phyloP scores from a whole-genome alignment of 2,329 filamentous ascomycete genomes.

The Furcasterigmium furcatum region DNA sequence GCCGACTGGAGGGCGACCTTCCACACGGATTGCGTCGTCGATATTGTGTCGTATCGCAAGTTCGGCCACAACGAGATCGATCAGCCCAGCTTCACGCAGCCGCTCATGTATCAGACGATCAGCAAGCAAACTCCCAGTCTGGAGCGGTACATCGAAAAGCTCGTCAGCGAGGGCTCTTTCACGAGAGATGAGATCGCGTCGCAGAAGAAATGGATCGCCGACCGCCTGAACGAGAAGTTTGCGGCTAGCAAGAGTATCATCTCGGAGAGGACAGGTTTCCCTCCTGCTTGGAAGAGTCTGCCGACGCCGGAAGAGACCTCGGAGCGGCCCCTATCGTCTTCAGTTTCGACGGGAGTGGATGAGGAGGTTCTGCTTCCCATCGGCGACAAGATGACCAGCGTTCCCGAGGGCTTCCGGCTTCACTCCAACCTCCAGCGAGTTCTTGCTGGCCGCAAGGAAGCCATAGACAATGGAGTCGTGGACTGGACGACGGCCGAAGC shows the following conservation, averaged over 20 bases:
- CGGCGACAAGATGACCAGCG: conserved; percentile 71
- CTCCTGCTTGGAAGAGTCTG: conserved; percentile 98
- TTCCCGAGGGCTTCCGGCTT: conserved; percentile 80
- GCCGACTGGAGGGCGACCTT: conserved; percentile 98
- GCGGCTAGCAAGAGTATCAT: conserved; percentile 92
- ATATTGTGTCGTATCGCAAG: conserved; percentile 98
- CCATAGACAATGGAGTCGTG: conserved; percentile 84
- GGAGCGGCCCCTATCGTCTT: conserved; percentile 79
- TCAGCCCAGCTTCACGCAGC: conserved; percentile 99
- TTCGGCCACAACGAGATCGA: conserved; percentile 99
- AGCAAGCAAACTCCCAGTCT: conserved; percentile 77
- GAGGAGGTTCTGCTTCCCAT: conserved; percentile 72
- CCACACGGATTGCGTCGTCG: conserved; percentile 96
- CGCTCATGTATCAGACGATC: conserved; percentile 98
- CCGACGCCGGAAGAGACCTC: conserved; percentile 97
- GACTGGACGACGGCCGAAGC: conserved; percentile 98
- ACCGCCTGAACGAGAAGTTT: conserved; percentile 97
- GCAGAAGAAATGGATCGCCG: conserved; percentile 99
- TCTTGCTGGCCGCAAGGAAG: conserved; percentile 81
- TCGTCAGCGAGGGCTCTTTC: conserved; percentile 88
- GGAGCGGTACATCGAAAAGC: conserved; percentile 86
- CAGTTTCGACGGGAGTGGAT: conserved; percentile 65
- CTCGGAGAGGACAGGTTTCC: conserved; percentile 83
- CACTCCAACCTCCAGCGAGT: conserved; percentile 98
- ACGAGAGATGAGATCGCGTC: conserved; percentile 96